Percentiles rank a stretch among this genome's conserved stretches.
Evolutionary conservation across 2,329 filamentous ascomycete species (phyloP).

Genomic region (Ascochyta fabae): DNA sequence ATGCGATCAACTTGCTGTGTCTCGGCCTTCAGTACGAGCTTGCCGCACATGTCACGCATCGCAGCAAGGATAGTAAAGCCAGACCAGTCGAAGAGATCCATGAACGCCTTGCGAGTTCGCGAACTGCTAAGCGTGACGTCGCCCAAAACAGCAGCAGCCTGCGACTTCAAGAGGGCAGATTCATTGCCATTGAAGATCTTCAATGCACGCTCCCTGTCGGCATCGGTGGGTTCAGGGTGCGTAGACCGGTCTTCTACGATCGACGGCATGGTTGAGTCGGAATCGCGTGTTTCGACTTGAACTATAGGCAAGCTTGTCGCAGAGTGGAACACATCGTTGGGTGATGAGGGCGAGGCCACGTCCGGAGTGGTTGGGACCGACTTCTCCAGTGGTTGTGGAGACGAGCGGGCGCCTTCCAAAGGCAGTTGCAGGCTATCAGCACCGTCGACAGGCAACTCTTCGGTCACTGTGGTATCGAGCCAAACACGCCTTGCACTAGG

Average conservation of each 20-base stretch:
- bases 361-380: constrained; percentile 39
- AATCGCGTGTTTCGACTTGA: constrained; percentile 56
- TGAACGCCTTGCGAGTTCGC: constrained; percentile 75
- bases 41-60: constrained; percentile 80
- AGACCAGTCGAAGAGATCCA: constrained; percentile 88
- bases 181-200: constrained; percentile 86
- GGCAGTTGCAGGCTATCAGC: constrained; percentile 46
- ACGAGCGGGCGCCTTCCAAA: constrained; percentile 47
- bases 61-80: constrained; percentile 80
- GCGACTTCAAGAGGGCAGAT: constrained; percentile 77
- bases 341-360: constrained; percentile 49
- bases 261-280: constrained; percentile 43
- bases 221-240: constrained; percentile 59
- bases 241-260: constrained; percentile 42
- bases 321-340: constrained; percentile 56
- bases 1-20: constrained; percentile 97
- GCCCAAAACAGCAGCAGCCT: constrained; percentile 88
- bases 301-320: constrained; percentile 59
- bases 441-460: constrained; percentile 41
- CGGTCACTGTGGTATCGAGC: constrained; percentile 49
- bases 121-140: constrained; percentile 64
- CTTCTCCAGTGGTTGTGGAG: constrained; percentile 46
- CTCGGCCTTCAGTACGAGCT: constrained; percentile 84
- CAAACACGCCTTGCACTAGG: constrained; percentile 46
- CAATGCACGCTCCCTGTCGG: constrained; percentile 78